Base-by-base conservation (phyloP, 225 moss, liverwort and hornwort genomes). In the Neckera pumila region DNA sequence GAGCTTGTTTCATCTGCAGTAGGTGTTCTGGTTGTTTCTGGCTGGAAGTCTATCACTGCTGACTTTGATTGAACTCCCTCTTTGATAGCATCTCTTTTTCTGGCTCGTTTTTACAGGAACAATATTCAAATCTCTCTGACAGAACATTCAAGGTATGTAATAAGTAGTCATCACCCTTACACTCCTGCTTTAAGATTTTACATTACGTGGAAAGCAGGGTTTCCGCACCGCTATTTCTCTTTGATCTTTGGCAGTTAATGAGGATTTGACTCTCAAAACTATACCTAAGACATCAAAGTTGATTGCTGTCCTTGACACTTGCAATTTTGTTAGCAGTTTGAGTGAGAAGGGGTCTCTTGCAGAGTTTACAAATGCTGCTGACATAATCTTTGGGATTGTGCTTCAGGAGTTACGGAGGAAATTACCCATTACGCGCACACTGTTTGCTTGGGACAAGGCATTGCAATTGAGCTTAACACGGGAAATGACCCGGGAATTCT, bases 371-470 rank as follows among this genome's bases (percentile, higher is more conserved):
- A 74, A 47, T 15, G 20, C 28, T 70, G 69, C 74, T 88, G 87
- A 85, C 61, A 75, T 54, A 31, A 63, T 43, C 43, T 73, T 51
- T 79, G 73, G 64, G 54, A 82, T 82, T 78, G 62, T 85, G 36
- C 86, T 76, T 60, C 96, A 99, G 98, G 98, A 99, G 84, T 89
- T 99, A 21, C 92, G 98, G 65, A 97, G 98, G 91, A 99, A 97
- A 90, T 87, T 99, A 56, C 98, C 98, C 6, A 93, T 99, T 57
- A 99, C 98, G 72, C 94, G 98, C 79, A 96, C 96, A 30, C 95
- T 96, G 74, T 99, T 99, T 90, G 94, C 97, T 69, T 99, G 98
- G 98, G 96, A 99, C 86, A 96, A 99, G 56, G 98, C 98, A 64
- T 65, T 96, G 86, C 96, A 99, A 81, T 87, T 99, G 90, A 97